phyloP scores from a whole-genome alignment of 257 asterid genomes.

The Salvia splendens region DNA sequence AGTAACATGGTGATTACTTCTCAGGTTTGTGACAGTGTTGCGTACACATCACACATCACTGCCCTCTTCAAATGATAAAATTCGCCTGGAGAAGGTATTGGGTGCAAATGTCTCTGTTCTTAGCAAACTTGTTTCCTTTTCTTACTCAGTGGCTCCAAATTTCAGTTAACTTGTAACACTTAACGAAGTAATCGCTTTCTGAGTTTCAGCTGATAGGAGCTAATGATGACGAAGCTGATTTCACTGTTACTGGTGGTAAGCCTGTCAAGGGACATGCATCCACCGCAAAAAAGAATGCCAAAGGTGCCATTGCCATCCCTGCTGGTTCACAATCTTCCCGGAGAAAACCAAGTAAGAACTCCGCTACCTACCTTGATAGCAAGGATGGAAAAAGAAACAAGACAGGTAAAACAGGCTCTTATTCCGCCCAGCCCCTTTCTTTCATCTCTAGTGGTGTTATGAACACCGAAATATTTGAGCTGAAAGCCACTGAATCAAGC shows the following conservation, averaged over 20 bases:
- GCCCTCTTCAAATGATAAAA: constrained; percentile 74
- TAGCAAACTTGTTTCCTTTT: neutral
- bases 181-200: constrained; percentile 23
- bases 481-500: constrained; percentile 31
- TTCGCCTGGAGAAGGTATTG: constrained; percentile 80
- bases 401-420: constrained; percentile 57
- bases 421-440: constrained; percentile 74
- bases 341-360: constrained; percentile 40
- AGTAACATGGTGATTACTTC: constrained; percentile 23
- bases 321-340: constrained; percentile 38
- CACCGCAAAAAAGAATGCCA: constrained; percentile 37
- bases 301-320: constrained; percentile 34
- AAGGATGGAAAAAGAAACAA: constrained; percentile 48
- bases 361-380: constrained; percentile 28
- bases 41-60: constrained; percentile 74
- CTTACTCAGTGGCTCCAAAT: constrained; percentile 1
- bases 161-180: neutral
- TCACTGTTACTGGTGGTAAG: constrained; percentile 46
- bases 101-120: neutral
- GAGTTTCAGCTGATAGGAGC: constrained; percentile 75
- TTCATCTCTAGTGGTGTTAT: constrained; percentile 78
- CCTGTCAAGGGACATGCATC: constrained; percentile 35
- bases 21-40: constrained; percentile 82
- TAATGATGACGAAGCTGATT: constrained; percentile 60
- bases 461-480: constrained; percentile 50